Base-by-base conservation (phyloP, 1,284 basidiomycete species). In the Ganoderma boninense region DNA sequence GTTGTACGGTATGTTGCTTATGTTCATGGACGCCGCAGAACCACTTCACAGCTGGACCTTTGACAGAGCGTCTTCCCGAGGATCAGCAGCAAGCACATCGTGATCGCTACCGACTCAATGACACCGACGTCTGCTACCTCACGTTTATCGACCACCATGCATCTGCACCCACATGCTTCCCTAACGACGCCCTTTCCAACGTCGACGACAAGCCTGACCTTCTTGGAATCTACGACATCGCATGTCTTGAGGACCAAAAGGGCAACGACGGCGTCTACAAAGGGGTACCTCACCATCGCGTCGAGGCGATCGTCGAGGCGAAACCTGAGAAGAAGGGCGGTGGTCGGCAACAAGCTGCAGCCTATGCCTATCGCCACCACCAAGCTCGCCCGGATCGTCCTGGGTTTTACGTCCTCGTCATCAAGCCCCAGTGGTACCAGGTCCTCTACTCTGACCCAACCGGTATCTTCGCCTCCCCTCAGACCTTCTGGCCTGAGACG, bases 331-430 rank as follows among this genome's bases (percentile, higher is more conserved):
- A 35, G 16, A n/a, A n/a, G n/a, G n/a, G n/a, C n/a, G n/a, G n/a
- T n/a, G n/a, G n/a, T n/a, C n/a, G n/a, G n/a, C n/a, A n/a, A n/a
- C n/a, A n/a, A n/a, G 59, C 60, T 11, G 26, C 66, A 2, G 42
- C 59, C 8, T 68, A 68, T 13, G 69, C 69, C 20, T 66, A 49
- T 23, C 67, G 44, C 8, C 52, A 66, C 11, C 67, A 66, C 26
- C 67, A 71, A 43, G 70, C 70, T 10, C 66, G 70, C 16, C 70
- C 70, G 1, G 70, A 71, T n/a, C 56, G 65, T 5, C 70, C 70
- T 11, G 66, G 60, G 2, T 40, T 69, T 40, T 68, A 66, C 57
- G 29, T 43, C n/a, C 67, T 71, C n/a, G 64, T 46, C 42, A 26
- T 62, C 4, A 69, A 62, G 57, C 61, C 67, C 16, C 43, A 56